Evolutionary conservation across 495 filamentous ascomycete genomes (phyloP), one percentile per base, ranked within the genome.

Genomic region (Bombardia bombarda): DNA sequence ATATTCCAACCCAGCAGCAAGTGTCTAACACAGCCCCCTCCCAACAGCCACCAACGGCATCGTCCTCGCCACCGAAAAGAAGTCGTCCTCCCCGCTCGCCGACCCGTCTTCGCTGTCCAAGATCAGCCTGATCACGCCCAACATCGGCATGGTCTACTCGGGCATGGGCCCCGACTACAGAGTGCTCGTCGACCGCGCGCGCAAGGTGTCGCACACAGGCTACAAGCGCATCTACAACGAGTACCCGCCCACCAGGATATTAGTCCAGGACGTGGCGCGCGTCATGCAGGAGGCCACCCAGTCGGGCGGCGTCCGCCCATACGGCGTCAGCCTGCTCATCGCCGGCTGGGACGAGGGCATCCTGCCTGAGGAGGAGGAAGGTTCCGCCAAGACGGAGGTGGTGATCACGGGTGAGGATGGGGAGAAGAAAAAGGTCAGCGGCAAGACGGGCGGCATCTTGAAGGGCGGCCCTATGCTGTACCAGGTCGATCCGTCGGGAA

Each of bases 171-270:
- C 92, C 39, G 93, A 99, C 68, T 99, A 97, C 72, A 82, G 92
- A 55, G 87, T 97, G 33, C 79, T 99, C 34, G 93, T 95, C 45
- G 92, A 99, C 72, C 89, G 86, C 63, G 93, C 92, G 47, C 89
- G 92, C 51, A 97, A 96, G 68, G 92, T 96, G 44, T 92, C 87
- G n/a, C 93, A 99, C 70, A 95, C 93, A 35, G 83, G 83, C 65
- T 99, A 97, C 80, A 99, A 99, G 77, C 88, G 92, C 63, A 86
- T 99, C 66, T 99, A 99, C 74, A 99, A 99, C 68, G 92, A 99
- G 73, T 99, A 99, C 76, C 92, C 92, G 12, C 92, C 92, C 8
- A 99, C 93, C 21, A 79, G 92, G 49, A 99, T 99, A 77, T 73
- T 99, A 62, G 92, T 99, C 43, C 92, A 99, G 68, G 93, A 99